A percentile compares a stretch with the other conserved stretches of the same genome.
phyloP scores from a whole-genome alignment of 2,329 filamentous ascomycete species.

The Phaeosphaeriaceae sp. region DNA sequence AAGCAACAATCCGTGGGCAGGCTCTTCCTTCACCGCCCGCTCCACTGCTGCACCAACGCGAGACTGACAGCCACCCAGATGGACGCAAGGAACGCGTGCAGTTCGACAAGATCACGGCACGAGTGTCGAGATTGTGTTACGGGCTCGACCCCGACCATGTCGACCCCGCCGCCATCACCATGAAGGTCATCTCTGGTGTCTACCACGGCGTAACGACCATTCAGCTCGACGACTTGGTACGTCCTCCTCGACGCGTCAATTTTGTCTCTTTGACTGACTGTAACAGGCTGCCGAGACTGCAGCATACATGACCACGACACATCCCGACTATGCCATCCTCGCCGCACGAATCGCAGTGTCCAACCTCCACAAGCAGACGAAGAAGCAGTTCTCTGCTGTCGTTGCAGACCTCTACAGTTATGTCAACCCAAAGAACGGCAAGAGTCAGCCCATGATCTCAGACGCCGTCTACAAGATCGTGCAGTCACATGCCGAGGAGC shows the following conservation, averaged over 20 bases:
- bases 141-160: slow-evolving; percentile 95
- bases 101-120: slow-evolving; percentile 99
- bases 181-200: slow-evolving; percentile 99
- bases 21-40: slow-evolving; percentile 15
- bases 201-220: slow-evolving; percentile 97
- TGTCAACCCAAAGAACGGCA: slow-evolving; percentile 90
- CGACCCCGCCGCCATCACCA: slow-evolving; percentile 96
- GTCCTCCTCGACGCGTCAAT: slow-evolving; percentile 42
- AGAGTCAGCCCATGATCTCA: slow-evolving; percentile 91
- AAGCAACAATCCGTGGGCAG: slow-evolving; percentile 26
- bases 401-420: slow-evolving; percentile 94
- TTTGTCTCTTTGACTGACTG: slow-evolving; percentile 27
- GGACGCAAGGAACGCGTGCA: slow-evolving; percentile 99
- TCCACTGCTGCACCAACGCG: slow-evolving; percentile 25
- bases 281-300: slow-evolving; percentile 93
- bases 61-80: slow-evolving; percentile 65
- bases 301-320: slow-evolving; percentile 99
- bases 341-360: slow-evolving; percentile 98
- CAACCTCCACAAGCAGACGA: slow-evolving; percentile 99
- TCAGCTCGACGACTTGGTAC: slow-evolving; percentile 94
- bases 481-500: slow-evolving; percentile 94
- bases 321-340: slow-evolving; percentile 98
- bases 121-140: slow-evolving; percentile 97
- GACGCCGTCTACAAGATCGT: slow-evolving; percentile 88
- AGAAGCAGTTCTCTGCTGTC: slow-evolving; percentile 99